Evolutionary conservation across 1,284 basidiomycete species (phyloP), one percentile per base, ranked within the genome.

Genomic region (Sporisorium exsertum): DNA sequence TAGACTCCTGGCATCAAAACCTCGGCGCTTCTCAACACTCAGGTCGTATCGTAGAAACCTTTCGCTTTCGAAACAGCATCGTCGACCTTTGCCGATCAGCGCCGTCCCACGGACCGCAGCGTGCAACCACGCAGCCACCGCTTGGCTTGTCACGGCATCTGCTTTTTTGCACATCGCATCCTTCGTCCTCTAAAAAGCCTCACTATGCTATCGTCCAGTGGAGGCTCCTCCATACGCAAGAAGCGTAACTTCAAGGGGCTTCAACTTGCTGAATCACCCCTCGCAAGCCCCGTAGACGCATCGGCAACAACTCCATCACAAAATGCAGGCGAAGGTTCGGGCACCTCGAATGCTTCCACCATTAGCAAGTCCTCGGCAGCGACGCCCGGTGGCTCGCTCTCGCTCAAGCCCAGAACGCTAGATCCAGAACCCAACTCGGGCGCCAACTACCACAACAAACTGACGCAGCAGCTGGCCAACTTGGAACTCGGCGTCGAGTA

Each of bases 401-500:
- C 67, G 33, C 53, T 70, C 43, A 52, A 58, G 32, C 37, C 29
- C 26, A 66, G 32, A n/a, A 64, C 42, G 18, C 50, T 72, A 40
- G 73, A 75, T 24, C 42, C 72, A 8, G 70, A 79, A 22, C 66
- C 76, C 33, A 70, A 70, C 37, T 72, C 65, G 24, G 77, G 77
- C 32, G 74, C 65, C 56, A 75, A 77, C 47, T 78, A 81, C 58
- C 72, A 79, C 64, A 74, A 75, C 64, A 81, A 81, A 54, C 52
- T 84, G 24, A 78, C 73, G 18, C 81, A 86, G 57, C 82, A 85
- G 64, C 74, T 86, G 18, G 86, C 85, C 40, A 86, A 75, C 29
- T 69, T 87, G 9, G 86, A 87, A 65, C 76, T 87, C 35, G 86
- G 86, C 40, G 71, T 74, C 26, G 86, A 86, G 56, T 86, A 85